Percentiles rank a stretch among this genome's conserved stretches.
Evolutionary conservation across 345 rosid species (phyloP).

Genomic region (Hibiscus trionum): DNA sequence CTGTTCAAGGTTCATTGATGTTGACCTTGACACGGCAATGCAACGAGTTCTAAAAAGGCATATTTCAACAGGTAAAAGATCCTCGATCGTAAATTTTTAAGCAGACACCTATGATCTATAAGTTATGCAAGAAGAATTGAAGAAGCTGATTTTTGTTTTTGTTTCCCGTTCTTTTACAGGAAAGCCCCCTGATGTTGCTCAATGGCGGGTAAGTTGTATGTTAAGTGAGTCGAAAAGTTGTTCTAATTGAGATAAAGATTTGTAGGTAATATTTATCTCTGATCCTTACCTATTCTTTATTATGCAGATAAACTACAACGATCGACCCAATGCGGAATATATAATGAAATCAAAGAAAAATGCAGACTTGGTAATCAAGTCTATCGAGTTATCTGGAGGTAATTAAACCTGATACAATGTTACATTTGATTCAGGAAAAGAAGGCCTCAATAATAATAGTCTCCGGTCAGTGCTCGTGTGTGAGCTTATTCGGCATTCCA

Average conservation of each 20-base stretch:
- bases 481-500: too few species aligned
- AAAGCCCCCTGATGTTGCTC: constrained; percentile 65
- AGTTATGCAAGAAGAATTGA: not conserved
- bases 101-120: not conserved
- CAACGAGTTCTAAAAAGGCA: constrained; percentile 65
- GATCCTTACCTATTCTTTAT: not conserved
- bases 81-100: not conserved
- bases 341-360: constrained; percentile 61
- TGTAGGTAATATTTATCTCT: not conserved
- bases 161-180: constrained; percentile 34
- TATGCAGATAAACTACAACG: constrained; percentile 72
- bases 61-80: constrained; percentile 57
- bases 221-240: not conserved
- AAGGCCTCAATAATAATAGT: too few species aligned
- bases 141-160: not conserved
- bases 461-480: too few species aligned
- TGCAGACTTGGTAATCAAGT: constrained; percentile 60
- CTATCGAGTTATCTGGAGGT: constrained; percentile 31
- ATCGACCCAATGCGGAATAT: constrained; percentile 78
- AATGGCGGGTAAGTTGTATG: constrained; percentile 57
- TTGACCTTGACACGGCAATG: constrained; percentile 70
- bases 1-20: constrained; percentile 61
- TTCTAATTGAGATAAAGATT: not conserved
- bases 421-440: too few species aligned
- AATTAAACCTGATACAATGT: not conserved